These are phyloP conservation scores for Paecilomyces fulvus DNA, from an alignment of 2,329 filamentous ascomycete genomes.

Conservation along the genomic window DNA sequence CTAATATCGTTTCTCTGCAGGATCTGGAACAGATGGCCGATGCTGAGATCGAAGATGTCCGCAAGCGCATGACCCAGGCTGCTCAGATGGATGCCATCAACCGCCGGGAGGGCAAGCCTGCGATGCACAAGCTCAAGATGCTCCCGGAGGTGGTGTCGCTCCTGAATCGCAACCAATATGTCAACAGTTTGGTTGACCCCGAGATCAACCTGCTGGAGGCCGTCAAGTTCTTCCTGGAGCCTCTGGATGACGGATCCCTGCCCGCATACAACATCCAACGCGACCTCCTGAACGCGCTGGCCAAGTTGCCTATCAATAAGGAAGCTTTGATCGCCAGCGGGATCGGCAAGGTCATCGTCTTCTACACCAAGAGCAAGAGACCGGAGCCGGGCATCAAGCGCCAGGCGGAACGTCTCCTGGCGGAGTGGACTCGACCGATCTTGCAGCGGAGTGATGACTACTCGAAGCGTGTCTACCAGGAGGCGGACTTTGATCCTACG, in stretches of 20 bases:
- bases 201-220: constrained; percentile 93
- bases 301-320: constrained; percentile 78
- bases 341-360: constrained; percentile 91
- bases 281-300: constrained; percentile 76
- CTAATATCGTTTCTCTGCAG: constrained; percentile 34
- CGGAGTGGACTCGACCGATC: constrained; percentile 92
- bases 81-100: constrained; percentile 79
- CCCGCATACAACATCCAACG: constrained; percentile 97
- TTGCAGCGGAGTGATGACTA: constrained; percentile 91
- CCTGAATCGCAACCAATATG: constrained; percentile 74
- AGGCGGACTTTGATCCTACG: constrained; percentile 52
- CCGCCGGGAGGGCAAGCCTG: constrained; percentile 69
- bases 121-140: constrained; percentile 86
- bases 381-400: constrained; percentile 84
- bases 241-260: constrained; percentile 83
- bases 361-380: constrained; percentile 92
- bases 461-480: constrained; percentile 64
- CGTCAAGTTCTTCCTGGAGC: constrained; percentile 95
- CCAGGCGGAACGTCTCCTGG: constrained; percentile 82
- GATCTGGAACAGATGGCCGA: constrained; percentile 88
- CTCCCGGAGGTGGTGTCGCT: constrained; percentile 82
- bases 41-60: constrained; percentile 79
- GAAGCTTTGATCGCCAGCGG: constrained; percentile 83
- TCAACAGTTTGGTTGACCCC: constrained; percentile 80
- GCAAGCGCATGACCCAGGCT: constrained; percentile 80